phyloP scores from a whole-genome alignment of 202 grass and related monocot genomes.

The Schoenoplectus triqueter region DNA sequence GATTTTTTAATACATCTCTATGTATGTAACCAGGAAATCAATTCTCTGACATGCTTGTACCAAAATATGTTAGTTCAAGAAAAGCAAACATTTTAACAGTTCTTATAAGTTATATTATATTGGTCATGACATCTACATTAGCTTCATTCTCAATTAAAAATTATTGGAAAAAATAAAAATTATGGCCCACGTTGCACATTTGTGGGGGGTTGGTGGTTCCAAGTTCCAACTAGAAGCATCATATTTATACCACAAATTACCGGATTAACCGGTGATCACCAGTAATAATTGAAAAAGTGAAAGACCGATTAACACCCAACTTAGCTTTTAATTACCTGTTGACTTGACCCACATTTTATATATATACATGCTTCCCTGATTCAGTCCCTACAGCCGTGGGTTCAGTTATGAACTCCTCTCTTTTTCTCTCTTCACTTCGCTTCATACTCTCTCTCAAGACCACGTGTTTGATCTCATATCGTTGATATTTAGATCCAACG shows the following conservation, averaged over 20 bases:
- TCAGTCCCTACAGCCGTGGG: slow-evolving; percentile 14
- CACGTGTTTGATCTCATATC: not conserved
- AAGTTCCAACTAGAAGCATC: not conserved
- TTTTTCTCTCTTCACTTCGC: not conserved
- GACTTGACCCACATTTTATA: slow-evolving; percentile 14
- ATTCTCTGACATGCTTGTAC: not conserved
- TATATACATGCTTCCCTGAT: not conserved
- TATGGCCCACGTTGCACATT: slow-evolving; percentile 8
- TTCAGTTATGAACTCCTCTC: not conserved
- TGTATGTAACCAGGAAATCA: not conserved
- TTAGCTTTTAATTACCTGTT: not conserved
- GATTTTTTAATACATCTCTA: not conserved
- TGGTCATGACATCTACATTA: not conserved
- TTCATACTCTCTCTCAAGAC: not conserved
- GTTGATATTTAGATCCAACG: not conserved
- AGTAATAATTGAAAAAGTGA: slow-evolving; percentile 5
- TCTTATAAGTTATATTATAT: not conserved
- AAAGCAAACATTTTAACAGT: not conserved
- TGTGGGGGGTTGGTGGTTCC: slow-evolving; percentile 14
- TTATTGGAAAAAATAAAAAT: too few species aligned
- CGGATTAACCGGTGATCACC: slow-evolving; percentile 15
- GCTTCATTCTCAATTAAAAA: not conserved
- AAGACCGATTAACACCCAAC: not conserved
- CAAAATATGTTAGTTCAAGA: slow-evolving; percentile 10
- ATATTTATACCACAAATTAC: slow-evolving; percentile 3